Base-by-base conservation (phyloP, 371 early-diverging fungal genomes). In the Rhizopus arrhizus region DNA sequence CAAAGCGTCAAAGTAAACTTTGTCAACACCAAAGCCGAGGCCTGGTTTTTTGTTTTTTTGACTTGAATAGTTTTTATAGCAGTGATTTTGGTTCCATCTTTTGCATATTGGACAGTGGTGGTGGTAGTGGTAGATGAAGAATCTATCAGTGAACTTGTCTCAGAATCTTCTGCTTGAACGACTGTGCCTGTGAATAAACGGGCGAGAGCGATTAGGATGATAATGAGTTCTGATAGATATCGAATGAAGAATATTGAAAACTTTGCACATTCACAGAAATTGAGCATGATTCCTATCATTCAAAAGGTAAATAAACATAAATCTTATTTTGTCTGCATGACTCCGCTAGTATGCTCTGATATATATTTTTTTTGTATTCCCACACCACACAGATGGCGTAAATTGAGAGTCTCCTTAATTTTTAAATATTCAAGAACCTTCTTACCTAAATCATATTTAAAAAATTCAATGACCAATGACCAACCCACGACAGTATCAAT, bases 1-100 rank as follows among this genome's bases (percentile, higher is more conserved):
- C 95, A 94, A 40, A 95, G 74, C 52, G 41, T 76, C 64, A 66
- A 89, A 73, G 22, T 87, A 87, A n/a, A 46, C 50, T 42, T 73
- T 73, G 60, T 85, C 83, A 15, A 8, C 13, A 6, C 49, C 11
- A 13, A 29, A 11, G 28, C 13, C 15, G 4, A 6, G 9, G 12
- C 9, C 13, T 9, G 15, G 4, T 48, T 32, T 29, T 29, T 48
- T 13, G 15, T 4, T 5, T 4, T 48, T 8, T 48, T 48, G 29
- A 31, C 32, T 2, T 36, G 36, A 6, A 36, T 12, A 3, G 42
- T 53, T 34, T 33, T 35, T 36, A 34, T n/a, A 52, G 42, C 33
- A 0, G 16, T 50, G 10, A 16, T 58, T 51, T n/a, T 13, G n/a
- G 11, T 43, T n/a, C 15, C 43, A 10, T 16, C 53, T 11, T 13